Conservation (phyloP, 768 basidiomycete species). For the Auriscalpium orientale region DNA sequence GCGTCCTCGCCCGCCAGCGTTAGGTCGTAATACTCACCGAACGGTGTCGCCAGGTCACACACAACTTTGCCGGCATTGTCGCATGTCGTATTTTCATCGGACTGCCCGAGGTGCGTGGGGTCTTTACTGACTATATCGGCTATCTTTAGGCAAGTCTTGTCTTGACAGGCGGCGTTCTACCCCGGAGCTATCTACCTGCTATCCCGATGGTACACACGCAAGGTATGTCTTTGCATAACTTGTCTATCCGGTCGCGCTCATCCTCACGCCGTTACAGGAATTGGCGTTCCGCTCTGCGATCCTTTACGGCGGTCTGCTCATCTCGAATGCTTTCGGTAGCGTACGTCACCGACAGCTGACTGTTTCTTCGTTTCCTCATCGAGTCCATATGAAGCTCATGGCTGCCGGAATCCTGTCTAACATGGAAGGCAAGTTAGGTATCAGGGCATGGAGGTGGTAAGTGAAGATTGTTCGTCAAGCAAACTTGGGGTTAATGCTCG, state of each 20-base stretch:
- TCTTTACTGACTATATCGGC: no score
- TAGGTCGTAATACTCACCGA: no score
- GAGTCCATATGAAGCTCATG: conserved; percentile 37
- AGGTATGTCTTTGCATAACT: conserved; percentile 11
- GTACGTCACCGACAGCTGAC: conserved; percentile 27
- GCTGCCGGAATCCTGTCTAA: conserved; percentile 66
- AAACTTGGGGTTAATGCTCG: background rate
- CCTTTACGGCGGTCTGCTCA: conserved; percentile 49
- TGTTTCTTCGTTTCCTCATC: background rate
- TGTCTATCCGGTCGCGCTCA: no score
- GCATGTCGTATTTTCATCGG: conserved; percentile 56
- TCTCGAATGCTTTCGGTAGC: conserved; percentile 62
- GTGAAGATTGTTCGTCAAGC: conserved; percentile 4
- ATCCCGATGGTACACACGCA: conserved; percentile 31
- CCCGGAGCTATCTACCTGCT: conserved; percentile 42
- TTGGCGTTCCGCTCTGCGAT: conserved; percentile 58
- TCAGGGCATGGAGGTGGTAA: conserved; percentile 66
- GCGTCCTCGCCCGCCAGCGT: conserved; percentile 8
- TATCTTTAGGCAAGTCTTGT: no score
- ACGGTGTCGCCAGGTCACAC: conserved; percentile 34
- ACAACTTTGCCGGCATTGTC: conserved; percentile 46
- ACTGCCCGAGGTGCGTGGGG: conserved; percentile 40
- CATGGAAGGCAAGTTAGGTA: conserved; percentile 63
- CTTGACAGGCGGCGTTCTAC: conserved; percentile 48
- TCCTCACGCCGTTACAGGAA: conserved; percentile 32